Percentiles rank a stretch among this genome's conserved stretches.
phyloP scores from a whole-genome alignment of 805 yeast genomes.

The Dipodascopsis uninucleata region DNA sequence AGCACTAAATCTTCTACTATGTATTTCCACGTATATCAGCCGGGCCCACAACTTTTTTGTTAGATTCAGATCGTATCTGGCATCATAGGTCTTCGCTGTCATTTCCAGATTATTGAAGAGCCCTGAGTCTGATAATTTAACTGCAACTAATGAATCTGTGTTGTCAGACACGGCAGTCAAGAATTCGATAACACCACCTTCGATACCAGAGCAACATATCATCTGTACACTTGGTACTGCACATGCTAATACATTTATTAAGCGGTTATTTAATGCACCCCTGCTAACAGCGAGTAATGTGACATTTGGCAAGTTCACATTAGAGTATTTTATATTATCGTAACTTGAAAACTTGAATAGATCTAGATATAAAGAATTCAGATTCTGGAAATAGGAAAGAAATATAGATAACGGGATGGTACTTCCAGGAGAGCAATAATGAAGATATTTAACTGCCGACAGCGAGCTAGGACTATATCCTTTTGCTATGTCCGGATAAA shows the following conservation, averaged over 20 bases:
- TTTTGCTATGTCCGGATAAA: too few species aligned
- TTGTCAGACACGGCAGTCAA: constrained; percentile 8
- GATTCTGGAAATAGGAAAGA: background rate
- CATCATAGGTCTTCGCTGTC: constrained; percentile 6
- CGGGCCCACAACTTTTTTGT: constrained; percentile 13
- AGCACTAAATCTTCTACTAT: constrained; percentile 14
- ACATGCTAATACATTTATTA: constrained; percentile 8
- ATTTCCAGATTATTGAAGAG: too few species aligned
- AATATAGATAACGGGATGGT: too few species aligned
- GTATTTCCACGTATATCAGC: constrained; percentile 11
- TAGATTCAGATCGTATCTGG: background rate
- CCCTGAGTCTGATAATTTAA: too few species aligned
- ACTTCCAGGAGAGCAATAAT: too few species aligned
- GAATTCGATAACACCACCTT: constrained; percentile 16
- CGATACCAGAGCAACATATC: constrained; percentile 8
- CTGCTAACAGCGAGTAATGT: constrained; percentile 4
- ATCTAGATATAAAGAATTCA: background rate
- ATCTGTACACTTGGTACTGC: constrained; percentile 13
- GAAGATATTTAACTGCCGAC: too few species aligned
- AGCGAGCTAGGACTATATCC: too few species aligned
- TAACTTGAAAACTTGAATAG: background rate
- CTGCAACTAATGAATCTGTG: constrained; percentile 7
- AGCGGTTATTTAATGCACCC: too few species aligned
- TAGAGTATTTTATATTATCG: background rate
- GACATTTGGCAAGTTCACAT: constrained; percentile 11